phyloP scores from a whole-genome alignment of 1,284 basidiomycete genomes.

The Cronartium ribicola region DNA sequence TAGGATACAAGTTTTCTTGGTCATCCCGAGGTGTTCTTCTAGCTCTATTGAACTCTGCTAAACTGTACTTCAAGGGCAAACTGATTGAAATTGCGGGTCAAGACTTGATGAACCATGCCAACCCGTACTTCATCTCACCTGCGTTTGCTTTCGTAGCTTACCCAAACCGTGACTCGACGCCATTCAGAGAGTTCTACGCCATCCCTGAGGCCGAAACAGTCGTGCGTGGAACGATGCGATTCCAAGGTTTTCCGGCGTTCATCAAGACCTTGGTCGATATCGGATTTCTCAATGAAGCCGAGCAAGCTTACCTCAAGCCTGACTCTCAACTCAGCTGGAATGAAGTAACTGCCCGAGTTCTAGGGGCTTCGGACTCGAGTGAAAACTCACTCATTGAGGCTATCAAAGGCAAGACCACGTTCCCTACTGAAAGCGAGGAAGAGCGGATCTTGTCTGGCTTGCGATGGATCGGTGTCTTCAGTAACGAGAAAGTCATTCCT shows the following conservation, averaged over 20 bases:
- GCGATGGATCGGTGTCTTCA: conserved; percentile 91
- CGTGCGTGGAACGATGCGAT: conserved; percentile 87
- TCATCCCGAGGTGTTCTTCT: conserved; percentile 92
- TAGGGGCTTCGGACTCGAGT: conserved; percentile 65
- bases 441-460: conserved; percentile 77
- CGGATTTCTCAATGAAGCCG: conserved; percentile 74
- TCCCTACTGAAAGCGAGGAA: conserved; percentile 67
- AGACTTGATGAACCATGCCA: conserved; percentile 78
- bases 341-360: conserved; percentile 73
- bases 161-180: conserved; percentile 91
- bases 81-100: conserved; percentile 61
- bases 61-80: conserved; percentile 69
- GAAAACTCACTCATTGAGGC: conserved; percentile 73
- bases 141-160: conserved; percentile 95
- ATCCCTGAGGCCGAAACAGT: conserved; percentile 93
- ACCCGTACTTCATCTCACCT: conserved; percentile 92
- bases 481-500: conserved; percentile 62
- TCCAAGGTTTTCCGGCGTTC: conserved; percentile 98
- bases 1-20: conserved; percentile 99
- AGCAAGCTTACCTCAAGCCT: conserved; percentile 69
- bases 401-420: conserved; percentile 66
- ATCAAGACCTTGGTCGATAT: conserved; percentile 81
- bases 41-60: conserved; percentile 85
- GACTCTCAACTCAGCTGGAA: conserved; percentile 67
- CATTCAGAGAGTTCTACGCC: conserved; percentile 75